Base-by-base conservation (phyloP, 352 stramenopile species). In the Elongisporangium undulatum region DNA sequence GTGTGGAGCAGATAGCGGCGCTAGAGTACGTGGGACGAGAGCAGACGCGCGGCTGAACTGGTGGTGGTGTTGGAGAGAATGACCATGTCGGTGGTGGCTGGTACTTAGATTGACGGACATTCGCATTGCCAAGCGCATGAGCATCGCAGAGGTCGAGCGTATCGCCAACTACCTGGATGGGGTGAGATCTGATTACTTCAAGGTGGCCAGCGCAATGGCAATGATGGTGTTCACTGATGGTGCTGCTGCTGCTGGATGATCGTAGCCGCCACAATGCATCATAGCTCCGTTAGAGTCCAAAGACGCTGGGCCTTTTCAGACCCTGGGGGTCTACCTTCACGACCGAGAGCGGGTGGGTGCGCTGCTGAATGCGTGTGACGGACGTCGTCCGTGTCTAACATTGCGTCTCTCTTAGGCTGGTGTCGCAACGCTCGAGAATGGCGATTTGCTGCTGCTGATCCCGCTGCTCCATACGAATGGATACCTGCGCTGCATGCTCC, bases 101-200 rank as follows among this genome's bases (percentile, higher is more conserved):
- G 61, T 24, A 12, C 19, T 19, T 23, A 79, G 51, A 63, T 85
- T 20, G 50, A 66, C 20, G 63, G 29, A 77, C 9, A 71, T 87
- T 48, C 57, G 73, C 38, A 75, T 92, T 39, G 63, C 71, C 39
- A 92, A 92, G 62, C 78, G 82, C 3, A 60, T 92, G 21, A 69
- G 78, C 29, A 72, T 85, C 34, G 64, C 52, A 0, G 78, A 88
- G 53, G 69, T 90, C 23, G 75, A 88, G 24, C 74, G 71, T 21
- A 77, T 92, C 29, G 29, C 29, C 29, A 41, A 9, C 13, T 41
- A 41, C 13, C 29, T 41, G 8, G 29, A 41, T 41, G 9, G 29
- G 29, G 29, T 62, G 79, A 90, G 71, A 49, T 60, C 56, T 16
- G 23, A 20, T 12, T 26, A n/a, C 9, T 49, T 13, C 39, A 26